Evolutionary conservation across 306 rosid species (phyloP), one percentile per base, ranked within the genome.

Genomic region (Ochetophila trinervis): DNA sequence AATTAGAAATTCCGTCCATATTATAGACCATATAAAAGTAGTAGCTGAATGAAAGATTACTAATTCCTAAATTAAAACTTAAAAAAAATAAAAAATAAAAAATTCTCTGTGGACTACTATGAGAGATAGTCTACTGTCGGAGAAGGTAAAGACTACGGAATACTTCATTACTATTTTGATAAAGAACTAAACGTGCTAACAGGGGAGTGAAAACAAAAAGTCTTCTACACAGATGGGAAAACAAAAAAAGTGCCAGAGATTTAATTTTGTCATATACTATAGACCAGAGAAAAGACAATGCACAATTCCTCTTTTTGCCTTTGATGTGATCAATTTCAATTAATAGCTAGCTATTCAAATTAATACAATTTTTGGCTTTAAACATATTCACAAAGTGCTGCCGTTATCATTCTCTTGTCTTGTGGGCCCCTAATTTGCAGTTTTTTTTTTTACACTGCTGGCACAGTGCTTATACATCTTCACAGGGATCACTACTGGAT

Each of bases 311-410:
- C 61, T 67, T 73, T 70, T 73, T 57, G 57, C 78, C 65, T 71
- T 73, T 68, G 84, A 80, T 73, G 88, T 77, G 82, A 80, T 67
- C 60, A 27, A 27, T 27, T 27, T 27, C 32, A 27, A 27, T 27
- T 24, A 51, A 11, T 34, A 49, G 65, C 67, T 66, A 73, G 63
- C 53, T 16, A 64, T 62, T 53, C 71, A 44, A 27, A 27, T 27
- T 27, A 2, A 67, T 44, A 75, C 80, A 74, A 73, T 70, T 50
- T 54, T 32, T 50, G 76, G 40, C 74, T 61, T 63, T 40, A 55
- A 9, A 64, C 66, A 36, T 45, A 73, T 61, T 62, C 69, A 60
- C 36, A 79, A 24, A 66, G 62, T 66, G 67, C 87, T 69, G 78
- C 78, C 80, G 69, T 62, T 76, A 66, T 48, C 20, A 21, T 42